phyloP scores from a whole-genome alignment of 176 grass and related monocot species.

The Urochloa ruziziensis region DNA sequence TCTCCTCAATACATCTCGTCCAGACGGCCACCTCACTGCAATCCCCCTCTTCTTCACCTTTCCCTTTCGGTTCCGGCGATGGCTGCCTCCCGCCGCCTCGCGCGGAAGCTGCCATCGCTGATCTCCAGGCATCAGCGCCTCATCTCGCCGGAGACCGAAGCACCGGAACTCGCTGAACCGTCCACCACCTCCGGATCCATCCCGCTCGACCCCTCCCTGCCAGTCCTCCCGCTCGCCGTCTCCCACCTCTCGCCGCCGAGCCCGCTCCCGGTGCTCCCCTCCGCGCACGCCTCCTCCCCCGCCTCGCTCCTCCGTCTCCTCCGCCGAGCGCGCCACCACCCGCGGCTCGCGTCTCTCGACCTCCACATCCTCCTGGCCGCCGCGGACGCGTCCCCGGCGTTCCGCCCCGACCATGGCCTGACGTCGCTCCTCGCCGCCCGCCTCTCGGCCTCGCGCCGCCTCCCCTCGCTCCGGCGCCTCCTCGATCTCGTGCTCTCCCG shows the following conservation, averaged over 20 bases:
- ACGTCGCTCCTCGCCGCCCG: slow-evolving; percentile 43
- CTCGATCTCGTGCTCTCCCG: slow-evolving; percentile 51
- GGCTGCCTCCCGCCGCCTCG: slow-evolving; percentile 55
- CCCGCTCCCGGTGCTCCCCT: slow-evolving; percentile 43
- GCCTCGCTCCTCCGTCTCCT: slow-evolving; percentile 43
- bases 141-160: slow-evolving; percentile 33
- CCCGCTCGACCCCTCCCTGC: slow-evolving; percentile 38
- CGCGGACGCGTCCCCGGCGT: slow-evolving; percentile 38
- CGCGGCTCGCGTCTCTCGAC: slow-evolving; percentile 57
- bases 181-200: slow-evolving; percentile 4
- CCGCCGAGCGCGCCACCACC: slow-evolving; percentile 53
- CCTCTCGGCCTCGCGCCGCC: slow-evolving; percentile 54
- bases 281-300: slow-evolving; percentile 38
- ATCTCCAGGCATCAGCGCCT: slow-evolving; percentile 73
- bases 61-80: slow-evolving; percentile 13
- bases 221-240: slow-evolving; percentile 54
- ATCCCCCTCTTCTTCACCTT: neutral
- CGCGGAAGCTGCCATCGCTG: slow-evolving; percentile 56
- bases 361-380: slow-evolving; percentile 68
- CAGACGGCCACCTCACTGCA: neutral
- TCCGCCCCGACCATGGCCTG: slow-evolving; percentile 72
- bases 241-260: slow-evolving; percentile 53
- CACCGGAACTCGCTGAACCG: neutral
- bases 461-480: slow-evolving; percentile 47
- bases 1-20: neutral